These are phyloP conservation scores for Dioscorea dumetorum DNA, from an alignment of 106 monocot genomes.

Conservation along the genomic window DNA sequence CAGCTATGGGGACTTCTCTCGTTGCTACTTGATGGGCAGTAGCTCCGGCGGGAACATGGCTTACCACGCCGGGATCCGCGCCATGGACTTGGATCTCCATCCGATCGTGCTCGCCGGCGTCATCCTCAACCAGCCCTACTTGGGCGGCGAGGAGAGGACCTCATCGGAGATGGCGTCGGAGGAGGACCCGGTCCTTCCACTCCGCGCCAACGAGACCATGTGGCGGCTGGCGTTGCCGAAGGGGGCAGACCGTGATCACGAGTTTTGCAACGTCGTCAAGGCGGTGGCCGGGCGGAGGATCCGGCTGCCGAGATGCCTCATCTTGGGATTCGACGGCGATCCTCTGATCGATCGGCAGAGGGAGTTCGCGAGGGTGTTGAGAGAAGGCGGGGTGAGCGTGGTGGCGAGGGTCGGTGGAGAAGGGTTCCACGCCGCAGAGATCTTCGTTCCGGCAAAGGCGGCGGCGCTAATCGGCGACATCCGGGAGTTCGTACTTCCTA, in stretches of 20 bases:
- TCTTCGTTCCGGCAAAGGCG: conserved; percentile 23
- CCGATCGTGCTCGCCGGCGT: conserved; percentile 22
- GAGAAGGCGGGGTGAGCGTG: conserved; percentile 19
- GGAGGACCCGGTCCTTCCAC: conserved; percentile 32
- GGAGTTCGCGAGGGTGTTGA: conserved; percentile 22
- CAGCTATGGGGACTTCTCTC: conserved; percentile 35
- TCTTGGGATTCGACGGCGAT: conserved; percentile 33
- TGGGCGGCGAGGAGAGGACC: conserved; percentile 42
- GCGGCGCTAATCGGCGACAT: conserved; percentile 18
- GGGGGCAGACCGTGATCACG: conserved; percentile 38
- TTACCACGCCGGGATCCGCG: conserved; percentile 16
- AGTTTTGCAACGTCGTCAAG: conserved; percentile 32
- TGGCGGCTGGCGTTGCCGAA: conserved; percentile 46
- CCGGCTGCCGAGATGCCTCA: conserved; percentile 27
- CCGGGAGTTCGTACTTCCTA: conserved; percentile 30
- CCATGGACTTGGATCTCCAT: conserved; percentile 2
- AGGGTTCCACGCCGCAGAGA: conserved; percentile 42
- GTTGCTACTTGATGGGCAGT: conserved; percentile 31
- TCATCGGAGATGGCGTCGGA: conserved; percentile 21
- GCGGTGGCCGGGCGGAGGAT: background rate
- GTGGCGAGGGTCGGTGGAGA: conserved; percentile 16
- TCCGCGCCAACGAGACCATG: conserved; percentile 28
- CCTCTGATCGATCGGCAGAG: conserved; percentile 52
- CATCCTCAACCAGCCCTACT: conserved; percentile 41
- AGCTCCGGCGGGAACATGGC: conserved; percentile 58